Evolutionary conservation across 163 green algal species (phyloP).

Genomic region (Picocystis sp.): DNA sequence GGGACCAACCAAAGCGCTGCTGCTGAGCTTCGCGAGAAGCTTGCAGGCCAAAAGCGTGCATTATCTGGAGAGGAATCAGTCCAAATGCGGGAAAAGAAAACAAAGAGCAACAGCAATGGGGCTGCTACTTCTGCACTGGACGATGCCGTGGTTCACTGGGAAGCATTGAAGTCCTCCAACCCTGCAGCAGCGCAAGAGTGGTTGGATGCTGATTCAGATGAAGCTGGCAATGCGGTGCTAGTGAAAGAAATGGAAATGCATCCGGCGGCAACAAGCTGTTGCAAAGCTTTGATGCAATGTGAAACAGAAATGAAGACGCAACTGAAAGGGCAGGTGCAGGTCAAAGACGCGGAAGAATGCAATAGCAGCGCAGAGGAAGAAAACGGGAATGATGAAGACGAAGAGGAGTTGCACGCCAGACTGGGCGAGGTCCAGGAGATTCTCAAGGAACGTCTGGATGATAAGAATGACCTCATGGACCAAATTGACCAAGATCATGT

Average conservation of each 20-base stretch:
- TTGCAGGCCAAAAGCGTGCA: conserved; percentile 17
- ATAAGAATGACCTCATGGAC: conserved; percentile 26
- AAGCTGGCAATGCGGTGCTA: neutral
- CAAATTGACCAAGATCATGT: conserved; percentile 7
- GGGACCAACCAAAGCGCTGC: conserved; percentile 59
- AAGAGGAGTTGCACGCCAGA: neutral
- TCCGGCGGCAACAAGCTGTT: neutral
- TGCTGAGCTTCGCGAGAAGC: conserved; percentile 38
- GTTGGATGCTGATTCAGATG: too few relatives aligned
- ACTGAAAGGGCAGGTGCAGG: conserved; percentile 15
- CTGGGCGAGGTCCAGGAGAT: too few relatives aligned
- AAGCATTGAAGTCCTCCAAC: too few relatives aligned
- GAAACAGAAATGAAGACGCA: conserved; percentile 4
- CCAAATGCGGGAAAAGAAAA: neutral
- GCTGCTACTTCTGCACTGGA: neutral
- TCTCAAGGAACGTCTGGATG: conserved; percentile 26
- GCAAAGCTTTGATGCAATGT: conserved; percentile 8
- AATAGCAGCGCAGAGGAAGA: conserved; percentile 4
- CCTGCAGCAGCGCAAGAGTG: too few relatives aligned
- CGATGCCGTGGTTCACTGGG: neutral
- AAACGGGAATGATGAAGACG: conserved; percentile 7
- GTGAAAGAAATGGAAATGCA: neutral
- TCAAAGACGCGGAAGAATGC: conserved; percentile 8
- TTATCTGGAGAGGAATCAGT: neutral
- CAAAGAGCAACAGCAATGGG: too few relatives aligned